A percentile compares a stretch with the other conserved stretches of the same genome.
phyloP scores from a whole-genome alignment of 2,329 filamentous ascomycete genomes.

The Trichophyton schoenleinii region DNA sequence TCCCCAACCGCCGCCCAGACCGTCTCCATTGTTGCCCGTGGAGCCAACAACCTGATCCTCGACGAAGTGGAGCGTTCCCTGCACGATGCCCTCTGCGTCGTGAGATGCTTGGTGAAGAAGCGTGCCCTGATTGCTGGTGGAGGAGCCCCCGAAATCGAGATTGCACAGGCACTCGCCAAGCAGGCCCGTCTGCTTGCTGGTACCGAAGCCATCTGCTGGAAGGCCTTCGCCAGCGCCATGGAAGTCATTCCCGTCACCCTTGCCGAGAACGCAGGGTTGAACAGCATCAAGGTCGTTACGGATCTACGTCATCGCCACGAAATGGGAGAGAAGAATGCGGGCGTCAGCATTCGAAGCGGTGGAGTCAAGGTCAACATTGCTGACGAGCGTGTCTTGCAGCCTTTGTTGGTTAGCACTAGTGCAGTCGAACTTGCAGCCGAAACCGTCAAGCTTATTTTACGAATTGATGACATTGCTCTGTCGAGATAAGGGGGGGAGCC shows the following conservation, averaged over 20 bases:
- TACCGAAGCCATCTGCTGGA: conserved; percentile 97
- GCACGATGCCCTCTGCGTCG: conserved; percentile 94
- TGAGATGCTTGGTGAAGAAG: conserved; percentile 97
- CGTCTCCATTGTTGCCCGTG: conserved; percentile 85
- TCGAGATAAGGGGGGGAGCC: conserved; percentile 24
- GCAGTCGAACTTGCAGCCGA: conserved; percentile 94
- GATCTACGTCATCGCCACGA: conserved; percentile 90
- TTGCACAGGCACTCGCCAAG: conserved; percentile 73
- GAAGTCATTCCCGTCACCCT: conserved; percentile 94
- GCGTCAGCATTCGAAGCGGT: conserved; percentile 94
- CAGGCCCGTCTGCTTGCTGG: conserved; percentile 72
- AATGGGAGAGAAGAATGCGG: conserved; percentile 87
- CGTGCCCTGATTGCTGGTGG: conserved; percentile 97
- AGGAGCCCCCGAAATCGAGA: conserved; percentile 92
- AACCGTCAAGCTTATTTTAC: conserved; percentile 89
- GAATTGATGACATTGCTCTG: conserved; percentile 55
- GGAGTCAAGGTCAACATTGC: conserved; percentile 95
- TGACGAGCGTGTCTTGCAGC: conserved; percentile 93
- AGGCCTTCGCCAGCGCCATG: conserved; percentile 94
- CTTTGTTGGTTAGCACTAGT: conserved; percentile 89
- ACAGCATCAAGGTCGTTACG: conserved; percentile 97
- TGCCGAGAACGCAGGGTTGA: conserved; percentile 92
- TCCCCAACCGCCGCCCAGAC: conserved; percentile 60
- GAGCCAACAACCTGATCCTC: conserved; percentile 85
- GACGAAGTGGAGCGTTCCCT: conserved; percentile 95